Evolutionary conservation across 2,329 filamentous ascomycete genomes (phyloP), one percentile per base, ranked within the genome.

Genomic region (Apiospora hydei): DNA sequence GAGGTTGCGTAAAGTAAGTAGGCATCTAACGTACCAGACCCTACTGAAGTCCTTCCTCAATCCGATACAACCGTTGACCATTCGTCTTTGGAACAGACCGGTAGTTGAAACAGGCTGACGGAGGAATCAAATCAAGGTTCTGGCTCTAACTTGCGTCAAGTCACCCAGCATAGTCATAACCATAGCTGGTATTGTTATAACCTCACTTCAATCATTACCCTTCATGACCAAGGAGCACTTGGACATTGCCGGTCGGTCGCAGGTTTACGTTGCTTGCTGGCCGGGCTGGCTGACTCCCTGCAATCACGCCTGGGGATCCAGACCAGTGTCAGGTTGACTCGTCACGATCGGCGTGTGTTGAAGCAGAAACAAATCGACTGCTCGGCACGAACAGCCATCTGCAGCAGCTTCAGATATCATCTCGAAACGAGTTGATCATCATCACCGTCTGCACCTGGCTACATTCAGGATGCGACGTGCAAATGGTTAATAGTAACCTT

Each of bases 21-120:
- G 46, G 8, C 46, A 38, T 38, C 34, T 38, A 38, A 38, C 34
- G 34, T 38, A 38, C 34, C 30, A 38, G 30, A n/a, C 53, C 7
- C 16, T 13, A n/a, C 8, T 18, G 6, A 21, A n/a, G 30, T 38
- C 30, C 16, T 41, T 41, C 18, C 21, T n/a, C 46, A 64, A 64
- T 64, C 57, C 34, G 57, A 64, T 41, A 41, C 57, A 41, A 41
- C 34, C 57, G 34, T 41, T 38, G 30, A 64, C 18, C 41, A n/a
- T 64, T 64, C 57, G 41, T 21, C 30, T 41, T 64, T 64, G 57
- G 57, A 24, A 64, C 34, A 64, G 8, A 13, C 30, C 34, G 34
- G 34, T 64, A 64, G 30, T 64, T 64, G 57, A 64, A 64, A 64
- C 57, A n/a, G 13, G 57, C 18, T 18, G 34, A 13, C 10, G 57